Evolutionary conservation across 352 stramenopile species (phyloP).

Genomic region (Globisporangium alternatum): DNA sequence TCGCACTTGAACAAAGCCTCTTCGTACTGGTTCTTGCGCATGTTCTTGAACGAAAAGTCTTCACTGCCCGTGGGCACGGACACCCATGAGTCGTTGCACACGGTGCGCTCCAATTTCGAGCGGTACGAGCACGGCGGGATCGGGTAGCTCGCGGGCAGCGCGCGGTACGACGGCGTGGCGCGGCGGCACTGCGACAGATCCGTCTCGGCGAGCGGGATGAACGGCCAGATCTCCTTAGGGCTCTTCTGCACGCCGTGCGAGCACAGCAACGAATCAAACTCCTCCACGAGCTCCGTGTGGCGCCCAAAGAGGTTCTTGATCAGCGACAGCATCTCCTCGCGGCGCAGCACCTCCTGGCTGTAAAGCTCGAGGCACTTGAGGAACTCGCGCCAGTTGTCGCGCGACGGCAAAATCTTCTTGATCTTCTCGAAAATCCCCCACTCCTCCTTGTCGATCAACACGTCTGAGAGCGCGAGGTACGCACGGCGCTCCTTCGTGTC

Average conservation of each 20-base stretch:
- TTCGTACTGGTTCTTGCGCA: slow-evolving; percentile 99
- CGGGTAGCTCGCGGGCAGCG: slow-evolving; percentile 96
- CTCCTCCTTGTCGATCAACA: slow-evolving; percentile 83
- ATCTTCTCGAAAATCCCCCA: slow-evolving; percentile 95
- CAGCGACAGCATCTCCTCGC: slow-evolving; percentile 85
- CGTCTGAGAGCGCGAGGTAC: slow-evolving; percentile 69
- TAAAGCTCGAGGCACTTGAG: slow-evolving; percentile 99
- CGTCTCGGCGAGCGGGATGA: slow-evolving; percentile 90
- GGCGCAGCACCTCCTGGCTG: slow-evolving; percentile 95
- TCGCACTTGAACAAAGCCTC: slow-evolving; percentile 99
- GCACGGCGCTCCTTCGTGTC: slow-evolving; percentile 75
- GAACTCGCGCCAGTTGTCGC: slow-evolving; percentile 96
- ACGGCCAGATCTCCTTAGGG: slow-evolving; percentile 88
- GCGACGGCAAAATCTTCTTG: slow-evolving; percentile 90
- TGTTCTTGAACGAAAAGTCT: slow-evolving; percentile 98
- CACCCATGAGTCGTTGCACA: slow-evolving; percentile 97
- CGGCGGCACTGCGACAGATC: slow-evolving; percentile 88
- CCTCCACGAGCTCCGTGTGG: slow-evolving; percentile 79
- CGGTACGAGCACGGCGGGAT: slow-evolving; percentile 95
- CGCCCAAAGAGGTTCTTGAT: slow-evolving; percentile 88
- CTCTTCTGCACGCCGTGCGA: slow-evolving; percentile 80
- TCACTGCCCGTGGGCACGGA: slow-evolving; percentile 97
- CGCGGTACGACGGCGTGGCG: slow-evolving; percentile 96
- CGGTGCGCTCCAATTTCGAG: slow-evolving; percentile 86
- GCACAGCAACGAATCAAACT: slow-evolving; percentile 72